Conservation (phyloP, 768 basidiomycete species). For the Lactifluus hygrophoroides region DNA sequence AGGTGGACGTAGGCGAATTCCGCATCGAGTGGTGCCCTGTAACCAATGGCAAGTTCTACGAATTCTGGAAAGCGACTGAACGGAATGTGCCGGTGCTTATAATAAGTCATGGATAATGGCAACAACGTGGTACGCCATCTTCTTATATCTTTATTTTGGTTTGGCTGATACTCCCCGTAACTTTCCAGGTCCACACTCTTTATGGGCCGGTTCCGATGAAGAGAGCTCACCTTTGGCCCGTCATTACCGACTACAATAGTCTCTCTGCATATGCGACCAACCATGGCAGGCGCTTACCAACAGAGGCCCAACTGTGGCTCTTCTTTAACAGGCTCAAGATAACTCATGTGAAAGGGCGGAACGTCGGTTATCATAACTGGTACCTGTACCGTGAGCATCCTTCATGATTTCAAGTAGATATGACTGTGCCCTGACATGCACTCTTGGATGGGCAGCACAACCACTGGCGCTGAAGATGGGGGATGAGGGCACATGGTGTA, state of each 20-base stretch:
- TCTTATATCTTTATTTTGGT: neutral
- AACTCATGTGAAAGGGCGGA: slow-evolving; percentile 73
- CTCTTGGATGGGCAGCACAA: slow-evolving; percentile 40
- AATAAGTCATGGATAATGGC: slow-evolving; percentile 57
- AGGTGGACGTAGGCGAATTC: slow-evolving; percentile 57
- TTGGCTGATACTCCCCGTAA: neutral
- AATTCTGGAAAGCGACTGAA: slow-evolving; percentile 47
- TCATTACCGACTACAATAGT: too few relatives aligned
- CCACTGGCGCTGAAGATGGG: slow-evolving; percentile 46
- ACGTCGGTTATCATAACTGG: too few relatives aligned
- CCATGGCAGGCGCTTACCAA: slow-evolving; percentile 93
- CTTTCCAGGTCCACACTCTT: slow-evolving; percentile 62
- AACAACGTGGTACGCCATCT: slow-evolving; percentile 37
- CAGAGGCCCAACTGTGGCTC: slow-evolving; percentile 74
- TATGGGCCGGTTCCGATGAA: slow-evolving; percentile 80
- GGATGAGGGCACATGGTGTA: slow-evolving; percentile 74
- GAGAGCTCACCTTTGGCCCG: too few relatives aligned
- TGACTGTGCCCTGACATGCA: neutral
- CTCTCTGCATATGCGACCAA: too few relatives aligned
- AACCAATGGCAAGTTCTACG: slow-evolving; percentile 79
- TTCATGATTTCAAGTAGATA: neutral
- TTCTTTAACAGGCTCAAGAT: slow-evolving; percentile 69
- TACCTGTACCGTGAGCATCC: slow-evolving; percentile 73
- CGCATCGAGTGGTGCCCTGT: slow-evolving; percentile 79
- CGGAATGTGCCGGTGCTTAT: slow-evolving; percentile 49